Base-by-base conservation (phyloP, 495 filamentous ascomycete genomes). In the Aspergillus saccharolyticus region DNA sequence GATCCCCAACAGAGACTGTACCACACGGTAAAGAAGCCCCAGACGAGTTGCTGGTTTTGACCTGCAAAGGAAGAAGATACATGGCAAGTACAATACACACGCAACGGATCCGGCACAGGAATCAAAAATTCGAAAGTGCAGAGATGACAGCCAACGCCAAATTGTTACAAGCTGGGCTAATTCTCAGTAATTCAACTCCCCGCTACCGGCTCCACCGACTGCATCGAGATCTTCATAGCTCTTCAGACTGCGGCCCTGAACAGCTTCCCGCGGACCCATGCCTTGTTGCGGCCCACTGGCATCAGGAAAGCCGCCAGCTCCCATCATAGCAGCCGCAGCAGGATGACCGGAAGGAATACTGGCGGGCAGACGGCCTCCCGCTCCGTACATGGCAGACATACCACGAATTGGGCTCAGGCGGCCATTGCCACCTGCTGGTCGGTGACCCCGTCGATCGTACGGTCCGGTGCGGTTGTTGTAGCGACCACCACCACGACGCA, bases 181-280 rank as follows among this genome's bases (percentile, higher is more conserved):
- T 54, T 19, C 19, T 67, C 70, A 86, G 56, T 88, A 88, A 63
- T 88, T 83, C 54, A 88, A 68, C 66, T 87, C 85, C 9, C 78
- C 82, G 46, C 78, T 71, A 18, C 74, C 82, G 22, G 74, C 73
- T 2, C 74, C 75, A 24, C 74, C 78, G 33, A 83, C 78, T 16
- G 94, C 93, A 75, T 98, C 94, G 2, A 98, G 75, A 72, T 98
- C 94, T 71, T 97, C 95, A 70, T 98, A 98, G 69, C 89, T 95
- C 79, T 94, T 96, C 33, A 98, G 66, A 44, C 88, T 96, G 46
- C 94, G 82, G 4, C 95, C 94, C 60, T 91, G 87, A 2, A 96
- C 89, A 1, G 92, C 89, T 72, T 95, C 90, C 16, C 87, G 76
- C 3, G 91, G 91, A 2, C 88, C 89, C 59, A 91, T 84, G 1